Evolutionary conservation across 2,329 filamentous ascomycete genomes (phyloP).

Genomic region (Leptographium flavum): DNA sequence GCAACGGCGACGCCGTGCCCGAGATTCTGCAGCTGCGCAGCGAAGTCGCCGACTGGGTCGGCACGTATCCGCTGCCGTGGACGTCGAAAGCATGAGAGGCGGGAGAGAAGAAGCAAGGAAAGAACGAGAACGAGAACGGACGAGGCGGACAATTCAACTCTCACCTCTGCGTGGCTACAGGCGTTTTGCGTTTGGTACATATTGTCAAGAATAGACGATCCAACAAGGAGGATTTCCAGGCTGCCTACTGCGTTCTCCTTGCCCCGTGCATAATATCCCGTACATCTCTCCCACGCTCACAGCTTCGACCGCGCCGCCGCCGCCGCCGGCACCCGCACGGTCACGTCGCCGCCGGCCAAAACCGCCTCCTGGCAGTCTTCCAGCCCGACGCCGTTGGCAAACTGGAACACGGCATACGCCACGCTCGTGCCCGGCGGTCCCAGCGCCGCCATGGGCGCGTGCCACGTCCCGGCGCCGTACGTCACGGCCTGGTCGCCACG

Average conservation of each 20-base stretch:
- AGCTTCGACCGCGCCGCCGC: not conserved
- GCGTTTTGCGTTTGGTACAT: no score
- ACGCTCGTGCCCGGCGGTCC: constrained; percentile 44
- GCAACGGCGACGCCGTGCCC: constrained; percentile 49
- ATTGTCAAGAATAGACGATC: no score
- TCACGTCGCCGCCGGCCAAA: constrained; percentile 12
- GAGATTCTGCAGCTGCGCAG: constrained; percentile 61
- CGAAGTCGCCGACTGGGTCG: constrained; percentile 68
- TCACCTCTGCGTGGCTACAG: no score
- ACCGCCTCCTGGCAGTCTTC: constrained; percentile 83
- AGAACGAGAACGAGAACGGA: not conserved
- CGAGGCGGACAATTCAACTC: not conserved
- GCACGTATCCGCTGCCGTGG: constrained; percentile 61
- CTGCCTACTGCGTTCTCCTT: no score
- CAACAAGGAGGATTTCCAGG: no score
- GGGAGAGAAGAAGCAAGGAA: not conserved
- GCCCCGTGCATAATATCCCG: no score
- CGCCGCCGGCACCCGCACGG: constrained; percentile 2
- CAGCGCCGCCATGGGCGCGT: constrained; percentile 88
- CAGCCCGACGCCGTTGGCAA: constrained; percentile 62
- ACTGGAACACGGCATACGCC: constrained; percentile 84
- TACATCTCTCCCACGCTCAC: not conserved
- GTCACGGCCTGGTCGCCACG: constrained; percentile 71
- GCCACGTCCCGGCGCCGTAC: constrained; percentile 84
- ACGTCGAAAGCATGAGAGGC: constrained; percentile 18